Evolutionary conservation across 1,139 yeast species (phyloP).

Genomic region (Hemisphaericaspora xylofermentans): DNA sequence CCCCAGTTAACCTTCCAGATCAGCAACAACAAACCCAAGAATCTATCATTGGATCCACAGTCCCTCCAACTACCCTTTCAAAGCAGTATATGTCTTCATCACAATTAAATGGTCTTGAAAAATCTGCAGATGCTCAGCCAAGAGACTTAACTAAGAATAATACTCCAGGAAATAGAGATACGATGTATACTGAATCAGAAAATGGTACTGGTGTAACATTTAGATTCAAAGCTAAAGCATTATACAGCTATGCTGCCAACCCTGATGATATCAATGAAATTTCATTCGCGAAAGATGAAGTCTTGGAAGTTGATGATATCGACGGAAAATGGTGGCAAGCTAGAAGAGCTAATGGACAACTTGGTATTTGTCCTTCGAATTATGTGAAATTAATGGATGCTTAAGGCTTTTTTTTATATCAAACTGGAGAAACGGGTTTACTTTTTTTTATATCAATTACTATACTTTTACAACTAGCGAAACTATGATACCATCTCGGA

Average conservation of each 20-base stretch:
- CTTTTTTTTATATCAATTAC: neutral
- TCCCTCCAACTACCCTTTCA: constrained; percentile 13
- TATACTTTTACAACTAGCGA: neutral
- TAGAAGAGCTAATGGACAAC: constrained; percentile 81
- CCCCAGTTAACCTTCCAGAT: constrained; percentile 21
- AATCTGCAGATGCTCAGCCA: constrained; percentile 39
- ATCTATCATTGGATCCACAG: neutral
- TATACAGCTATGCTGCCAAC: constrained; percentile 86
- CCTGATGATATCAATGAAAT: constrained; percentile 93
- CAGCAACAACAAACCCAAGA: constrained; percentile 21
- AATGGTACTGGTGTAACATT: constrained; percentile 47
- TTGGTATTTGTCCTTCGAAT: constrained; percentile 95
- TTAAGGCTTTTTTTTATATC: neutral
- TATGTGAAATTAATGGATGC: constrained; percentile 70
- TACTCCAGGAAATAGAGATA: constrained; percentile 24
- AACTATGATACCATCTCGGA: too few relatives aligned
- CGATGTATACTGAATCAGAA: constrained; percentile 27
- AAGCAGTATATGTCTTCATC: constrained; percentile 53
- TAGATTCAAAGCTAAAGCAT: constrained; percentile 83
- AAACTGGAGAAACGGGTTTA: neutral
- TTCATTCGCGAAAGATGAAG: constrained; percentile 85
- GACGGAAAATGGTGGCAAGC: constrained; percentile 99
- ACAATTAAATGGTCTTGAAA: constrained; percentile 59
- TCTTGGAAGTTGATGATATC: constrained; percentile 86
- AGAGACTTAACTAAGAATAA: constrained; percentile 32